phyloP scores from a whole-genome alignment of 768 basidiomycete species.

The Psilocybe tampanensis region DNA sequence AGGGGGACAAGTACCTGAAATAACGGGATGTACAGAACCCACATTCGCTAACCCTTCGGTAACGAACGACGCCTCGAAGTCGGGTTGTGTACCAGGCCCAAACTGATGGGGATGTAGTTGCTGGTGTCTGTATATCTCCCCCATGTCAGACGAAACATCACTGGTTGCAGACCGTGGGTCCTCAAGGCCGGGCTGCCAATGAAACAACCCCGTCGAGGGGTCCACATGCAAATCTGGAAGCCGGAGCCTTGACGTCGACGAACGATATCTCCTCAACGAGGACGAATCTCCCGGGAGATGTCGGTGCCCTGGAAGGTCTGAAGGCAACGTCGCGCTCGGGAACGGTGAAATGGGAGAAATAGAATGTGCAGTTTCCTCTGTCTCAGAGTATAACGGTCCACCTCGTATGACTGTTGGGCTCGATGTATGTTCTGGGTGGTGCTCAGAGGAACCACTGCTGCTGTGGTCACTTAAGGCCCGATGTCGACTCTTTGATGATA shows the following conservation, averaged over 20 bases:
- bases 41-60: no score
- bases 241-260: conserved; percentile 26
- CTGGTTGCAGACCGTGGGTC: not conserved
- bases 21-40: not conserved
- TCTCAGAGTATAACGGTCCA: not conserved
- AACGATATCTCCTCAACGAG: conserved; percentile 26
- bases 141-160: not conserved
- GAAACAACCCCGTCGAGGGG: conserved; percentile 18
- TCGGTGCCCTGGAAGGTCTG: not conserved
- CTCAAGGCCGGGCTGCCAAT: not conserved
- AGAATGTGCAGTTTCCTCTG: not conserved
- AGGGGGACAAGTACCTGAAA: no score
- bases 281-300: conserved; percentile 17
- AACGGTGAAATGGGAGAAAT: not conserved
- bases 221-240: conserved; percentile 33
- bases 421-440: conserved; percentile 2
- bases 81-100: not conserved
- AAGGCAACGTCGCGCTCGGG: not conserved
- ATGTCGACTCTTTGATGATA: conserved; percentile 12
- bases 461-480: conserved; percentile 23
- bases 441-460: conserved; percentile 23
- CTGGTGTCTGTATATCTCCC: not conserved
- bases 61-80: not conserved
- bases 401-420: conserved; percentile 1
- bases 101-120: not conserved